phyloP scores from a whole-genome alignment of 306 rosid species.

The Malus sieversii region DNA sequence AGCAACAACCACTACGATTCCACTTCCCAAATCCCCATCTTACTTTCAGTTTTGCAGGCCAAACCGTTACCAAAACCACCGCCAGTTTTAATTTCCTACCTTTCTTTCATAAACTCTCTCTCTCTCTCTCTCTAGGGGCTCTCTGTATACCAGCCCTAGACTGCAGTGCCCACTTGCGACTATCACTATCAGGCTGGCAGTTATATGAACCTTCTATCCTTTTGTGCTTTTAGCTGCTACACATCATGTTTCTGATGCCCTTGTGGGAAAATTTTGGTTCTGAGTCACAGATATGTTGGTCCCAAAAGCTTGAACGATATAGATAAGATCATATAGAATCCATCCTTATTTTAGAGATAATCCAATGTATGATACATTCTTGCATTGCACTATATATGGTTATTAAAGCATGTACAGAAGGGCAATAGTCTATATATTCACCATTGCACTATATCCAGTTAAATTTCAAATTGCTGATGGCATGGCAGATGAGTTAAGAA shows the following conservation, averaged over 20 bases:
- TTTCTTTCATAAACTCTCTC: no score
- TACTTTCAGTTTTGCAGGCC: no score
- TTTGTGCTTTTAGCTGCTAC: not conserved
- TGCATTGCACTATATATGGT: not conserved
- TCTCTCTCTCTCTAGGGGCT: not conserved
- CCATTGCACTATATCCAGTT: not conserved
- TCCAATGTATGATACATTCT: not conserved
- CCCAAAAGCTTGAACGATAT: conserved; percentile 30
- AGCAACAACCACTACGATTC: no score
- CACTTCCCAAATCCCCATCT: no score
- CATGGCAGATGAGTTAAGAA: not conserved
- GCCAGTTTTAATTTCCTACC: no score
- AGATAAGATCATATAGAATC: not conserved
- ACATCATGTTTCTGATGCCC: not conserved
- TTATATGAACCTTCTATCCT: not conserved
- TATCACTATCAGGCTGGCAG: not conserved
- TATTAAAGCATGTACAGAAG: not conserved
- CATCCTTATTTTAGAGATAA: not conserved
- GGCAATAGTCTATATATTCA: not conserved
- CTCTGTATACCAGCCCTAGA: not conserved
- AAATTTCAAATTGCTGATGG: not conserved
- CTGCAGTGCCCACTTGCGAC: conserved; percentile 7
- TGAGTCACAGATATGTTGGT: conserved; percentile 30
- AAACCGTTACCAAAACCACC: no score
- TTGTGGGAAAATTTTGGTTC: not conserved